Evolutionary conservation across 2,329 filamentous ascomycete genomes (phyloP).

Genomic region (Chaetothyriales sp.): DNA sequence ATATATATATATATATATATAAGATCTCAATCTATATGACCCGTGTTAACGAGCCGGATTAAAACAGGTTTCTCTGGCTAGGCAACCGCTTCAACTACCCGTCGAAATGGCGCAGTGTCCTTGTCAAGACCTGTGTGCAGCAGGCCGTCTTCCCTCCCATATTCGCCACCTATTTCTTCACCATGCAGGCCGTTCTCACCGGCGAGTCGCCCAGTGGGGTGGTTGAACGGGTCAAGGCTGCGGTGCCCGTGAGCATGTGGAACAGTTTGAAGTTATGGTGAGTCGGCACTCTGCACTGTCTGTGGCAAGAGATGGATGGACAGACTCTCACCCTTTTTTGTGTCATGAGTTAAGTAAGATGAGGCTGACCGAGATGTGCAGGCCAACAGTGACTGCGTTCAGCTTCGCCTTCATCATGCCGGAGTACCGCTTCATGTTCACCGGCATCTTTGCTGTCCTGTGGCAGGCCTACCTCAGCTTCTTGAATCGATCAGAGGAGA

Average conservation of each 20-base stretch:
- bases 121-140: slow-evolving; percentile 64
- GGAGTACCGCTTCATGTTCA: slow-evolving; percentile 67
- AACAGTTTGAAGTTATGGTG: slow-evolving; percentile 75
- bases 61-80: slow-evolving; percentile 58
- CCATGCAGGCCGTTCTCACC: slow-evolving; percentile 57
- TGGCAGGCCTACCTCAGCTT: slow-evolving; percentile 85
- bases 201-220: slow-evolving; percentile 52
- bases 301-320: neutral
- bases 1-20: no score
- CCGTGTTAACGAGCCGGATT: slow-evolving; percentile 2
- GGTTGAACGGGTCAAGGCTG: slow-evolving; percentile 54
- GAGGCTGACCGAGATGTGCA: neutral
- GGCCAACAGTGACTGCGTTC: slow-evolving; percentile 65
- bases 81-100: slow-evolving; percentile 70
- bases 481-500: slow-evolving; percentile 17
- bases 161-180: slow-evolving; percentile 54
- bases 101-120: slow-evolving; percentile 54
- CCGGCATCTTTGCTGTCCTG: slow-evolving; percentile 62
- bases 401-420: slow-evolving; percentile 71
- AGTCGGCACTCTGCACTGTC: neutral
- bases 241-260: slow-evolving; percentile 59
- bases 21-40: no score
- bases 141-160: slow-evolving; percentile 67
- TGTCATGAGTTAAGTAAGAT: neutral
- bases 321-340: no score